phyloP scores from a whole-genome alignment of 2,329 filamentous ascomycete species.

The Calonectria hawksworthii region DNA sequence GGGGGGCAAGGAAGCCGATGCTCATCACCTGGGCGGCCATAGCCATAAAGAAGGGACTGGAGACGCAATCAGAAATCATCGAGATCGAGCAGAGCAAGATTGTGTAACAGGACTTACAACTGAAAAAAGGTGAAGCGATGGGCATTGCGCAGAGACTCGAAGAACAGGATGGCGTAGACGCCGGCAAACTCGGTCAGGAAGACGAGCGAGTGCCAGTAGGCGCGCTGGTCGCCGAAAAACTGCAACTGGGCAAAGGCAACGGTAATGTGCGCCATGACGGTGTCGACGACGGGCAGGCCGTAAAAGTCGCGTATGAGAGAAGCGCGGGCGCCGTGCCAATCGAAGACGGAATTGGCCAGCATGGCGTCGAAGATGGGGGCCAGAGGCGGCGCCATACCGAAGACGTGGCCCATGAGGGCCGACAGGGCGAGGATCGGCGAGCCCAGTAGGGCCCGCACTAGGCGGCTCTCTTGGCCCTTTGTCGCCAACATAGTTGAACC shows the following conservation, averaged over 20 bases:
- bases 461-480: constrained; percentile 11
- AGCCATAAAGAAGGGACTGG: constrained; percentile 36
- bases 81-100: not conserved
- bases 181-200: constrained; percentile 47
- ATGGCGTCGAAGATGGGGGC: constrained; percentile 24
- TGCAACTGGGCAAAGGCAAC: constrained; percentile 43
- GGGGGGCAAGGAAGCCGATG: constrained; percentile 38
- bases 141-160: constrained; percentile 39
- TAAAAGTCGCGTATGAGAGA: constrained; percentile 39
- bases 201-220: constrained; percentile 47
- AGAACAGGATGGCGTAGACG: constrained; percentile 44
- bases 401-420: constrained; percentile 37
- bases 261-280: constrained; percentile 33
- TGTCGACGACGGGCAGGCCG: constrained; percentile 37
- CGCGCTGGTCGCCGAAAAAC: constrained; percentile 34
- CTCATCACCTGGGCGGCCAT: constrained; percentile 41
- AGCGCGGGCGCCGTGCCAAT: constrained; percentile 18
- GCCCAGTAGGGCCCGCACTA: constrained; percentile 35
- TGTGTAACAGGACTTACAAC: constrained; percentile 35
- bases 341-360: constrained; percentile 15
- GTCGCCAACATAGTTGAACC: not conserved
- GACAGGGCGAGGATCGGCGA: constrained; percentile 38
- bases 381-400: constrained; percentile 39
- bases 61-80: not conserved
- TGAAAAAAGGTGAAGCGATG: constrained; percentile 36